Evolutionary conservation across 169 alveolate genomes (phyloP), one percentile per base, ranked within the genome.

Genomic region (Cryptosporidium viatorum): DNA sequence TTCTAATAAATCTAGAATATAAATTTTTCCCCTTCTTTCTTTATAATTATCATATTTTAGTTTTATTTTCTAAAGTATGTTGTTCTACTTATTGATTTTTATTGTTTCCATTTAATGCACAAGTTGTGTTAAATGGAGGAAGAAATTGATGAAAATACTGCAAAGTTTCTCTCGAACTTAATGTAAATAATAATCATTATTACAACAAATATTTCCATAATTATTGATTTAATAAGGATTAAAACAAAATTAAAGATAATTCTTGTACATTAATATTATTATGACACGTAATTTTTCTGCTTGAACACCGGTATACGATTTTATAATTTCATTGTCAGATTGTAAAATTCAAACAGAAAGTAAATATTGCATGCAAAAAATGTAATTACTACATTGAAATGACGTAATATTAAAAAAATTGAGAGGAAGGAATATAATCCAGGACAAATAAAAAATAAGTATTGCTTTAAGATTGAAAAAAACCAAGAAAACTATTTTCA

Each of bases 1-100:
- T 55, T 55, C 35, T 55, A 55, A 55, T 23, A 26, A 26, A 55
- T 55, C 37, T 55, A 55, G 67, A 55, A 55, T 55, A 55, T 55
- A 55, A 55, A n/a, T 26, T 55, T 55, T 21, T 8, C 35, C 5
- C 12, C 67, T 55, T 26, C 3, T 26, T n/a, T 55, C 35, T 8
- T 7, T 21, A 14, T 3, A 14, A 12, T 48, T 14, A 8, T 37
- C n/a, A 9, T 5, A 16, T 55, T 9, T 9, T 6, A 55, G 21
- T 23, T 55, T 18, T 55, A 55, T 55, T 3, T 4, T 23, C 35
- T 8, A 3, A 55, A 0, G 9, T 0, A 8, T 51, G 29, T 21
- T 10, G 21, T 16, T 48, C 55, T 12, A 48, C 55, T 6, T 3
- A 14, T 14, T 48, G 55, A 48, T 48, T 14, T 14, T 48, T 48